Conservation (phyloP, 441 rosid genomes). For the Gossypium gossypioides region DNA sequence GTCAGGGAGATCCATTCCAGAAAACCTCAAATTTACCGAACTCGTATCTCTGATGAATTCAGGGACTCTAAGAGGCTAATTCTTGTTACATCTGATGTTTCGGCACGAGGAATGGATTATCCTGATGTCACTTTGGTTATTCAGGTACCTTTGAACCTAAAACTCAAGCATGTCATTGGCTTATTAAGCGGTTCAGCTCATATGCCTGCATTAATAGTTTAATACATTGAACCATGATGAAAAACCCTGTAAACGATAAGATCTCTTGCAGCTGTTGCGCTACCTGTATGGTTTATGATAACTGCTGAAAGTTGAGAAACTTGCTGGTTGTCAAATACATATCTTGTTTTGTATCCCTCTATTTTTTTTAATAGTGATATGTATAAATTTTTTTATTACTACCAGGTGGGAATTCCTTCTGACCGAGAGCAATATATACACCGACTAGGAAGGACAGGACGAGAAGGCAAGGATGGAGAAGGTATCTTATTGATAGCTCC, state of each 20-base stretch:
- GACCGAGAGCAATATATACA: slow-evolving; percentile 80
- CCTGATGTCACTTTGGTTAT: slow-evolving; percentile 93
- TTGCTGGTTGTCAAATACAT: neutral
- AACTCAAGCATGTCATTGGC: neutral
- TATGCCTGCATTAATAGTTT: neutral
- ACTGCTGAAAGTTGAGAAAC: neutral
- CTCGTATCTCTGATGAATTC: slow-evolving; percentile 75
- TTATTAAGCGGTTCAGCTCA: neutral
- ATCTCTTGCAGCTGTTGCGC: neutral
- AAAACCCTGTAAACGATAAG: neutral
- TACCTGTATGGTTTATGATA: neutral
- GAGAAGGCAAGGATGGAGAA: slow-evolving; percentile 71
- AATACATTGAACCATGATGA: neutral
- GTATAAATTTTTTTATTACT: slow-evolving; percentile 6
- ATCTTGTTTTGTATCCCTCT: neutral
- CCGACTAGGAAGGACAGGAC: slow-evolving; percentile 86
- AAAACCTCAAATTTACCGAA: slow-evolving; percentile 69
- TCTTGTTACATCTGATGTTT: slow-evolving; percentile 87
- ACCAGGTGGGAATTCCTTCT: slow-evolving; percentile 73
- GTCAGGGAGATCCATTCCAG: slow-evolving; percentile 88
- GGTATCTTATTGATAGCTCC: slow-evolving; percentile 83
- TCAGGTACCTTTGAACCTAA: slow-evolving; percentile 49
- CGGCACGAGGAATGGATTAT: slow-evolving; percentile 91
- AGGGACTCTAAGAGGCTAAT: slow-evolving; percentile 60
- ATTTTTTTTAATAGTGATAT: neutral